Conservation (phyloP, 192 early-diverging fungal genomes). For the Diversispora eburnea region DNA sequence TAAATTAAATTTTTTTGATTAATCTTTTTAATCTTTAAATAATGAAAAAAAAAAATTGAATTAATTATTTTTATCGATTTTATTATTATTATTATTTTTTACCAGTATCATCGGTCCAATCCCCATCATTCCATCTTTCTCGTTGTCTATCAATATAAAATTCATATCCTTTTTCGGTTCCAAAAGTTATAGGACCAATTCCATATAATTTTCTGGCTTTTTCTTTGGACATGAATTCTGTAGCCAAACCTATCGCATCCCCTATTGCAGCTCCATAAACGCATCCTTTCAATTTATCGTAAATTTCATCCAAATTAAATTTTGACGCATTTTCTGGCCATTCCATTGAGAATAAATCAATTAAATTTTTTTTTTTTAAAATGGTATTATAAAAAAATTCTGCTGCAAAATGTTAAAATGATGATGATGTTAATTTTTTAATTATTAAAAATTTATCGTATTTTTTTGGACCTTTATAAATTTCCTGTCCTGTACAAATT, state of each 20-base stretch:
- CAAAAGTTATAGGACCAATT: constrained; percentile 58
- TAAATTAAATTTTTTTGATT: constrained; percentile 12
- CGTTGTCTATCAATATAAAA: constrained; percentile 44
- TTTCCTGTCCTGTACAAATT: too few species aligned
- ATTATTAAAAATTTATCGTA: too few species aligned
- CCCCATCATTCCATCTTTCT: constrained; percentile 38
- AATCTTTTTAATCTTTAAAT: neutral
- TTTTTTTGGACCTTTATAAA: too few species aligned
- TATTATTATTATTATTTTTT: neutral
- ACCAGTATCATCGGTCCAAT: constrained; percentile 49
- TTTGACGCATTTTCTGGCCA: constrained; percentile 1
- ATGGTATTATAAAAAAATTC: neutral
- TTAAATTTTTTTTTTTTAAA: neutral
- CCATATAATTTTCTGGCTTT: constrained; percentile 47
- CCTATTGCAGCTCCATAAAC: constrained; percentile 52
- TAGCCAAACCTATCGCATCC: constrained; percentile 60
- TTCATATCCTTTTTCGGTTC: constrained; percentile 41
- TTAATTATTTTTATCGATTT: neutral
- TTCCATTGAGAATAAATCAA: neutral
- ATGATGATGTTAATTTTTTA: too few species aligned
- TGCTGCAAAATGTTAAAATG: too few species aligned
- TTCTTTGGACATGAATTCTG: constrained; percentile 56
- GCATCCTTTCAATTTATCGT: neutral
- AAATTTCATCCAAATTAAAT: neutral
- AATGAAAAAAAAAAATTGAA: neutral